Evolutionary conservation across 345 rosid species (phyloP), one percentile per base, ranked within the genome.

Genomic region (Corchorus capsularis): DNA sequence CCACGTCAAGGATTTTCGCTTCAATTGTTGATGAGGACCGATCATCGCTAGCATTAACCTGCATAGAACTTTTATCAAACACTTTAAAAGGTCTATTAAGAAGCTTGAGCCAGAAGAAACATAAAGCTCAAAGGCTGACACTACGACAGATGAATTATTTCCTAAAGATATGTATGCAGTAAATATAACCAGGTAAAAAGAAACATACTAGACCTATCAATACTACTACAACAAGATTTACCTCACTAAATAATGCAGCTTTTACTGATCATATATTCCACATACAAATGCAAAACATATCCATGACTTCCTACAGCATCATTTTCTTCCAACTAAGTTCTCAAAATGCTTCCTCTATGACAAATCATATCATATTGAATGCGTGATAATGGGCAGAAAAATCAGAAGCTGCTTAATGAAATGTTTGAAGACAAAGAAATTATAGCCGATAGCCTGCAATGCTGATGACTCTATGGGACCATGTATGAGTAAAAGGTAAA

Each of bases 11-110:
- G 78, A 96, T 92, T 89, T 91, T 93, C 66, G 93, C 83, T 88
- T 92, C 99, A 76, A 96, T 88, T 46, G 89, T 81, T 76, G 94
- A 85, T 39, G 94, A 87, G 68, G 97, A 93, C 71, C 98, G 88
- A 80, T 93, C 99, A 82, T 96, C 99, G 74, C 99, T 96, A 65
- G 99, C 99, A 84, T 96, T 96, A 67, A 96, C 84, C 99, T 95
- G 75, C 77, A 87, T 22, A 76, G 59, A 71, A 73, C 45, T 59
- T 55, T 41, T 22, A 27, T 73, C 76, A 73, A 52, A 52, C 16
- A 52, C 46, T 69, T 49, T 8, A 32, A 20, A 65, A 19, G 52
- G n/a, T 65, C 20, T 19, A 46, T 66, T 34, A n/a, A 66, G 70
- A 63, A 15, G 8, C 8, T 37, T 37, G 20, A 46, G 39, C 71